Evolutionary conservation across 2,329 filamentous ascomycete species (phyloP).

Genomic region (Lachnellula arida): DNA sequence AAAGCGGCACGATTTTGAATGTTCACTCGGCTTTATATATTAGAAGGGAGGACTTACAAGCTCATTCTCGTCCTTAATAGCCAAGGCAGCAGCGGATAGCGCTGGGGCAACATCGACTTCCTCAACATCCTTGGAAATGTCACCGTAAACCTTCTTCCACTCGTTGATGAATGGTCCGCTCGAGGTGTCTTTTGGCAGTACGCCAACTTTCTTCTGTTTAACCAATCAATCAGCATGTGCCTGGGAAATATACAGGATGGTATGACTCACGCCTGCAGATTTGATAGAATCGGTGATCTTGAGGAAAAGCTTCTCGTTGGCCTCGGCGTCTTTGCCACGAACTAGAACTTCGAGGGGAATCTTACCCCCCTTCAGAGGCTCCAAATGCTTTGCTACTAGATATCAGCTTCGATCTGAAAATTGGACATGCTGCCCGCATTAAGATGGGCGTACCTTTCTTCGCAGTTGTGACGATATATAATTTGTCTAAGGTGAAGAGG

Average conservation of each 20-base stretch:
- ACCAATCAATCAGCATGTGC: conserved; percentile 10
- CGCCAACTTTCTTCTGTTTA: conserved; percentile 77
- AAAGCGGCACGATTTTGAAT: too few relatives aligned
- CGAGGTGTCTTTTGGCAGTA: conserved; percentile 78
- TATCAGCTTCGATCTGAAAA: conserved; percentile 29
- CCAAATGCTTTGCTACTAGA: conserved; percentile 76
- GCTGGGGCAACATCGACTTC: conserved; percentile 81
- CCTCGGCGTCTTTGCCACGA: conserved; percentile 82
- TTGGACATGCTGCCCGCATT: not conserved
- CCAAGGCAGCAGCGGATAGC: conserved; percentile 77
- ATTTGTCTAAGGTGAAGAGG: conserved; percentile 79
- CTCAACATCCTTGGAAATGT: conserved; percentile 78
- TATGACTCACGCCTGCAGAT: conserved; percentile 66
- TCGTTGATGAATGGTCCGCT: conserved; percentile 90
- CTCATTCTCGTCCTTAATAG: conserved; percentile 92
- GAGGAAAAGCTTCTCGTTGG: conserved; percentile 86
- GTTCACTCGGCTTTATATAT: too few relatives aligned
- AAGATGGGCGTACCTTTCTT: conserved; percentile 72
- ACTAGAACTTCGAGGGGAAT: conserved; percentile 89
- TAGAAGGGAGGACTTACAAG: conserved; percentile 44
- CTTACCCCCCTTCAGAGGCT: conserved; percentile 86
- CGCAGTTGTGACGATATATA: conserved; percentile 91
- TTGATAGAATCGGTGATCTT: conserved; percentile 85
- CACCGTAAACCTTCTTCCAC: conserved; percentile 80
- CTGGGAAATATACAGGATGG: not conserved